Percentiles rank a stretch among this genome's conserved stretches.
Conservation (phyloP, 2,329 filamentous ascomycete species). For the Alternaria sp. region DNA sequence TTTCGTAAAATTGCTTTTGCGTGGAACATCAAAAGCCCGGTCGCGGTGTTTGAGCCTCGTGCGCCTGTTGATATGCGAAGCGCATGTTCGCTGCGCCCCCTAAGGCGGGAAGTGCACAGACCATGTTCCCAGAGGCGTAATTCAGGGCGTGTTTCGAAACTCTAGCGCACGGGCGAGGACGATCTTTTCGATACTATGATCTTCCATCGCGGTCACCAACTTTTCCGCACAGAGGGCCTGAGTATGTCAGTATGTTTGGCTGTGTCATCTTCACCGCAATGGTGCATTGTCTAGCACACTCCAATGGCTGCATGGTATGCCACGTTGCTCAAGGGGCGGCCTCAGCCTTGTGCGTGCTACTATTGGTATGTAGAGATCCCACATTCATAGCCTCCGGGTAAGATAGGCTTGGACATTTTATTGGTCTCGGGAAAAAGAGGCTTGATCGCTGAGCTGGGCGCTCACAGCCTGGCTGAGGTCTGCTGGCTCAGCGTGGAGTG, state of each 20-base stretch:
- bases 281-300: neutral
- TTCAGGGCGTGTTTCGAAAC: neutral
- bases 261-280: neutral
- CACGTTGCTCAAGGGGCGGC: neutral
- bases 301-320: neutral
- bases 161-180: neutral
- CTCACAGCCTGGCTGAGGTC: neutral
- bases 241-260: neutral
- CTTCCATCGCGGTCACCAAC: neutral
- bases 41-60: slow-evolving; percentile 2
- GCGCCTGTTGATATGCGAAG: slow-evolving; percentile 4
- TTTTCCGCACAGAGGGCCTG: neutral
- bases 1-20: slow-evolving; percentile 2
- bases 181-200: neutral
- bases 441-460: neutral
- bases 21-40: neutral
- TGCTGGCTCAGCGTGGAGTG: neutral
- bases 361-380: neutral
- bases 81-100: slow-evolving; percentile 7
- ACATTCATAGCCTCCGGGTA: neutral
- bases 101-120: neutral
- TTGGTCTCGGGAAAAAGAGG: neutral
- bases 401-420: neutral
- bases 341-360: neutral
- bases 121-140: neutral